Base-by-base conservation (phyloP, 805 yeast species). In the Ogataea siamensis region DNA sequence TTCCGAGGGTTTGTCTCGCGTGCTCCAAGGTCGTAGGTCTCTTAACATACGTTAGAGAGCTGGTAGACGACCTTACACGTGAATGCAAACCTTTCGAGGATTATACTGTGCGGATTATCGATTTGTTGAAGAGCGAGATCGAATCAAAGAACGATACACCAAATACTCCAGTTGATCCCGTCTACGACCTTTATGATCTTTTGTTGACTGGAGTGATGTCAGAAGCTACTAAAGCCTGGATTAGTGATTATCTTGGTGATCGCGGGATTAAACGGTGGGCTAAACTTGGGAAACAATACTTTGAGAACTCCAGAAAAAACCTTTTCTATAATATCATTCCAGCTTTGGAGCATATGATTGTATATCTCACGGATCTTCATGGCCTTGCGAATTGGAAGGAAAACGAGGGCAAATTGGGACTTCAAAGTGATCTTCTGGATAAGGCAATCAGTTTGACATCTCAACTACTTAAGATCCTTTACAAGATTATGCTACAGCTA, bases 241-340 rank as follows among this genome's bases (percentile, higher is more conserved):
- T 84, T 52, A 68, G 74, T 15, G 80, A 80, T 47, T 76, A 78
- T 32, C 62, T 83, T 22, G 88, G 86, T 0, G 87, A 81, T 44
- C 64, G 83, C 44, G 85, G 85, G 19, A 55, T 75, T 13, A 75
- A 73, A 44, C 66, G 75, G 46, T 74, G 87, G 74, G 60, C 62
- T 2, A 70, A 68, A 36, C 35, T 70, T 12, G 81, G 83, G 0
- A 69, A 67, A 23, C 57, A 67, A 2, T 64, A 72, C 10, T 80
- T 73, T 50, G 82, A 79, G 28, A 62, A 62, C 30, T 58, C 73
- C 0, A 60, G 78, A 37, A 71, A 75, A 39, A 56, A 64, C 0
- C 46, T 76, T 1, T 72, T 74, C 39, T 64, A 74, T 28, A 70
- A 72, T 26, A 42, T 80, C 14, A 63, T 80, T 6, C 78, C 83